phyloP scores from a whole-genome alignment of 2,329 filamentous ascomycete species.

The Huntiella savannae region DNA sequence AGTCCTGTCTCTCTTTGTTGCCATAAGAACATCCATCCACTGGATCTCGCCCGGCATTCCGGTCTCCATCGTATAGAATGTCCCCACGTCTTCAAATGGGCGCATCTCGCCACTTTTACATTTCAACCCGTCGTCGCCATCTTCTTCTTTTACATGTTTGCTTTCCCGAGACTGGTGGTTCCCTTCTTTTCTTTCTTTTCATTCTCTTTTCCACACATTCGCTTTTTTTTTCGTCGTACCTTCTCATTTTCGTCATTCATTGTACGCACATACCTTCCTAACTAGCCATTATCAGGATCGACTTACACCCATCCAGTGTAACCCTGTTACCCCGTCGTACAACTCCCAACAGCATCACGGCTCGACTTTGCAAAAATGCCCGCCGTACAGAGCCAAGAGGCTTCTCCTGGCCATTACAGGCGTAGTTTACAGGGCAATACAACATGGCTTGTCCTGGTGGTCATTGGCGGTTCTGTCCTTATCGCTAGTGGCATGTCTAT shows the following conservation, averaged over 20 bases:
- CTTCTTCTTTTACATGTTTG: not conserved
- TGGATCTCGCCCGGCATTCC: too few relatives aligned
- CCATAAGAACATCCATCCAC: too few relatives aligned
- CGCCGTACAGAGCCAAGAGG: slow-evolving; percentile 6
- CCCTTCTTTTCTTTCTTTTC: not conserved
- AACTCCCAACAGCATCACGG: not conserved
- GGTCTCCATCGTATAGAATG: too few relatives aligned
- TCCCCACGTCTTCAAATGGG: too few relatives aligned
- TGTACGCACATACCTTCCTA: not conserved
- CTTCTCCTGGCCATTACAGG: not conserved
- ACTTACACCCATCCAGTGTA: too few relatives aligned
- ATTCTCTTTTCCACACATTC: not conserved
- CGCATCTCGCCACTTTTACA: too few relatives aligned
- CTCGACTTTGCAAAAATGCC: slow-evolving; percentile 1
- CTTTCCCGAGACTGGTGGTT: not conserved
- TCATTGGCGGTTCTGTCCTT: slow-evolving; percentile 27
- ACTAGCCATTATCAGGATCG: too few relatives aligned
- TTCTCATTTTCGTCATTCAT: not conserved
- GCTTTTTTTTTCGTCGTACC: not conserved
- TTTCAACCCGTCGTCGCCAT: too few relatives aligned
- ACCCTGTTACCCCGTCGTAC: too few relatives aligned
- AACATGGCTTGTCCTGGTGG: slow-evolving; percentile 26
- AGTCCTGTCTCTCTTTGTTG: too few relatives aligned
- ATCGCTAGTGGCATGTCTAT: slow-evolving; percentile 25
- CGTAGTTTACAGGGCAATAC: slow-evolving; percentile 11